Conservation (phyloP, 768 basidiomycete species). For the Trametes elegans region DNA sequence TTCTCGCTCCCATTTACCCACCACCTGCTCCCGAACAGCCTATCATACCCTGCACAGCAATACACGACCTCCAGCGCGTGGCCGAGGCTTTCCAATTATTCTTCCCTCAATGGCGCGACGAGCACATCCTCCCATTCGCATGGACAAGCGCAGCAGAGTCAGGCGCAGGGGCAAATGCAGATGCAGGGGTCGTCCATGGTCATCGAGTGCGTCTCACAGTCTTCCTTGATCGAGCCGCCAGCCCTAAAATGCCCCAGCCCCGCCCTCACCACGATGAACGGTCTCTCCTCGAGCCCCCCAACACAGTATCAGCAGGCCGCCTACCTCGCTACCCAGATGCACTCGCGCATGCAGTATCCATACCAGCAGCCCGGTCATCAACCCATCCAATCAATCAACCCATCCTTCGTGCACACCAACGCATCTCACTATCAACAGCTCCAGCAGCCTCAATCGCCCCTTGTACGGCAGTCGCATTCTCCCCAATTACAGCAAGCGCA, state of each 20-base stretch:
- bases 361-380: conserved; percentile 40
- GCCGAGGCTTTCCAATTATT: conserved; percentile 58
- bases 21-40: conserved; percentile 41
- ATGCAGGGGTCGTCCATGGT: conserved; percentile 45
- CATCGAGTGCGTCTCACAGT: conserved; percentile 61
- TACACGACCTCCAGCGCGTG: conserved; percentile 42
- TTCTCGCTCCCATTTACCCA: conserved; percentile 34
- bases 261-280: conserved; percentile 56
- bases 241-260: conserved; percentile 42
- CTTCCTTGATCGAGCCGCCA: background rate
- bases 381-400: conserved; percentile 29
- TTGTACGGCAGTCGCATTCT: conserved; percentile 11
- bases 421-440: conserved; percentile 27
- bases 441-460: background rate
- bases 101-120: conserved; percentile 77
- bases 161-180: conserved; percentile 17
- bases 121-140: conserved; percentile 35
- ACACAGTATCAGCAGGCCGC: conserved; percentile 45
- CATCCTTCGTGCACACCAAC: conserved; percentile 26
- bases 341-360: conserved; percentile 34
- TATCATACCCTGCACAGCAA: conserved; percentile 49
- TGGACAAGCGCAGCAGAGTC: background rate
- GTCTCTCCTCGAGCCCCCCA: conserved; percentile 40
- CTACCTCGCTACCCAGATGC: conserved; percentile 35
- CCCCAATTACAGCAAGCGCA: conserved; percentile 39